These are phyloP conservation scores for Fraxinus pennsylvanica DNA, from an alignment of 257 asterid genomes.

Conservation along the genomic window DNA sequence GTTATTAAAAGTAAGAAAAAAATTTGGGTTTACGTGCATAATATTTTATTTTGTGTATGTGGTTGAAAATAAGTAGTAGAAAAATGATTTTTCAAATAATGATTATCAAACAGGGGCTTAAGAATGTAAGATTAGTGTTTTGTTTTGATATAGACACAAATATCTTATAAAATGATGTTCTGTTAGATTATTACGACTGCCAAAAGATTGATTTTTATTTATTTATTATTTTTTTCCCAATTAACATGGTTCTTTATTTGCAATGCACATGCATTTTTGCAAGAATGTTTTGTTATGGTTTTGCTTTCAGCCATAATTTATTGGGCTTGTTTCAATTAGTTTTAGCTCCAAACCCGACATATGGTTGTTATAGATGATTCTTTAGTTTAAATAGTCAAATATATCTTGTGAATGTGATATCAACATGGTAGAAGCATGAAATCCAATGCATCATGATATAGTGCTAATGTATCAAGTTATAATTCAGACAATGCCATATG, in stretches of 20 bases:
- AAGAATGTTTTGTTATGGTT: neutral
- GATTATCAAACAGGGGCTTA: neutral
- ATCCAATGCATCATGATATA: neutral
- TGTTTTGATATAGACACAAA: neutral
- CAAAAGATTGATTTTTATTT: neutral
- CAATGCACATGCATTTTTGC: neutral
- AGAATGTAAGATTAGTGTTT: neutral
- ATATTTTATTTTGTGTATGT: too few species aligned
- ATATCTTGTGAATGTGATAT: neutral
- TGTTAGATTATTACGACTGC: neutral
- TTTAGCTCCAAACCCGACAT: neutral
- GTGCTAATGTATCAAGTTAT: neutral
- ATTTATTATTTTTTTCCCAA: too few species aligned
- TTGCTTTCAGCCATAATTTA: neutral
- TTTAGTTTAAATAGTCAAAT: neutral
- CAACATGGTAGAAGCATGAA: neutral
- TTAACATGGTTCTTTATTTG: neutral
- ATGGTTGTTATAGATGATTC: neutral
- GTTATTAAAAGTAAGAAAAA: too few species aligned
- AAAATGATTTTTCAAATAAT: too few species aligned
- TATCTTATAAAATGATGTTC: neutral
- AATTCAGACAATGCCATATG: neutral
- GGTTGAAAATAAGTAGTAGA: too few species aligned
- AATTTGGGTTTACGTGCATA: too few species aligned
- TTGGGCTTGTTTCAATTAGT: neutral